Conservation (phyloP, 1,139 yeast genomes). For the Suhomyces kunorum region DNA sequence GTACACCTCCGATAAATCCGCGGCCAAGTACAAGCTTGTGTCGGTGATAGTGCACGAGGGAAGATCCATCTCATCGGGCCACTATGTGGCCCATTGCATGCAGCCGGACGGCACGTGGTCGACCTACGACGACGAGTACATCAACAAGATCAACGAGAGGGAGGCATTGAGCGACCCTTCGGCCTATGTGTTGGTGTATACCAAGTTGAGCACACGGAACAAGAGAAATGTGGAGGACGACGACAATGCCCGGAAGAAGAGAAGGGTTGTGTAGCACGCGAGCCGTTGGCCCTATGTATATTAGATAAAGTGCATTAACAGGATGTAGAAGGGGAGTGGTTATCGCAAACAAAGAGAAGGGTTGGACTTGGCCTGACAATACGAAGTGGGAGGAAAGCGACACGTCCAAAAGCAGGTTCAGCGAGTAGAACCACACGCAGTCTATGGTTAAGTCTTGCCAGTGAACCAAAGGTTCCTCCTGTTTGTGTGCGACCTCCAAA, state of each 20-base stretch:
- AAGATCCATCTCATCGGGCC: conserved; percentile 88
- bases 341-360: no score
- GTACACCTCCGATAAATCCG: conserved; percentile 51
- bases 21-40: conserved; percentile 69
- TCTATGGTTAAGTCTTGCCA: no score
- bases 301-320: conserved; percentile 8
- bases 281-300: conserved; percentile 5
- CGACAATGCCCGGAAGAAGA: conserved; percentile 15
- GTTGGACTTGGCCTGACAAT: no score
- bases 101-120: conserved; percentile 94
- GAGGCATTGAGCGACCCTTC: conserved; percentile 80
- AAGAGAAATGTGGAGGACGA: conserved; percentile 14
- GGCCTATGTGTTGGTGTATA: conserved; percentile 86
- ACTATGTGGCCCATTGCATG: conserved; percentile 84
- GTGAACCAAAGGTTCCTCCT: no score
- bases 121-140: conserved; percentile 89
- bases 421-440: no score
- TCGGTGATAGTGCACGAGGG: conserved; percentile 95
- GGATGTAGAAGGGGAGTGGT: neutral
- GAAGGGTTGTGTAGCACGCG: conserved; percentile 10
- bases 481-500: no score
- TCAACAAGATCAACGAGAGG: conserved; percentile 69
- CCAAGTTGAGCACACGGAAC: conserved; percentile 61
- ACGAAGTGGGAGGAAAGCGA: no score
- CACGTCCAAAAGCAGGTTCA: no score